Evolutionary conservation across 306 rosid species (phyloP).

Genomic region (Astragalus membranaceus): DNA sequence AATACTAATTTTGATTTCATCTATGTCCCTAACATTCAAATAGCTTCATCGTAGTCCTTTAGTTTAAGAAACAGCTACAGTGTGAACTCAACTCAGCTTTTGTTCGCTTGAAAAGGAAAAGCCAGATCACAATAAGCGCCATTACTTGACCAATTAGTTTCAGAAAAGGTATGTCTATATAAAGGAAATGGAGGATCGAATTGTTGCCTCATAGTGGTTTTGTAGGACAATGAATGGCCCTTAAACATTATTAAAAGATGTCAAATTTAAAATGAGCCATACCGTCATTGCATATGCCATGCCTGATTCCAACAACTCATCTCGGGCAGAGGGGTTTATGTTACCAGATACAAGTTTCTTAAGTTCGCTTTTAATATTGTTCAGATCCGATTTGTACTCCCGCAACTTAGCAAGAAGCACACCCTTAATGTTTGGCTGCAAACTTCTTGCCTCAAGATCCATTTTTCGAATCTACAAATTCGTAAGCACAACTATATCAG

Average conservation of each 20-base stretch:
- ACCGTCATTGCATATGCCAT: constrained; percentile 35
- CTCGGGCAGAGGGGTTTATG: constrained; percentile 20
- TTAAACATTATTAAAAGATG: not conserved
- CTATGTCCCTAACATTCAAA: not conserved
- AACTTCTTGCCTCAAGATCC: constrained; percentile 84
- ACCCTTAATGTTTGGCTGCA: constrained; percentile 63
- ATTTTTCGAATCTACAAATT: constrained; percentile 66
- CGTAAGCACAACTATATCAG: not conserved
- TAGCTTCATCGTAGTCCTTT: not conserved
- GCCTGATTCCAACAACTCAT: constrained; percentile 24
- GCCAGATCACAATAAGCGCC: not conserved
- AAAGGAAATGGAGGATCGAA: not conserved
- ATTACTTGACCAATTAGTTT: not conserved
- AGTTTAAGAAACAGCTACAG: not conserved
- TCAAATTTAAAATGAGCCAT: not conserved
- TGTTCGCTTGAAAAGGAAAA: not conserved
- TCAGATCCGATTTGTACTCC: constrained; percentile 85
- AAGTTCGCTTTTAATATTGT: constrained; percentile 62
- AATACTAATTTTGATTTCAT: not conserved
- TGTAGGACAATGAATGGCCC: not conserved
- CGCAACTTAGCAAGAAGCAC: constrained; percentile 73
- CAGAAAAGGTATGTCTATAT: not conserved
- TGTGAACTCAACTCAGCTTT: not conserved
- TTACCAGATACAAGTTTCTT: constrained; percentile 38
- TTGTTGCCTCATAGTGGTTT: not conserved